Base-by-base conservation (phyloP, 352 stramenopile genomes). In the Globisporangium ultimum region DNA sequence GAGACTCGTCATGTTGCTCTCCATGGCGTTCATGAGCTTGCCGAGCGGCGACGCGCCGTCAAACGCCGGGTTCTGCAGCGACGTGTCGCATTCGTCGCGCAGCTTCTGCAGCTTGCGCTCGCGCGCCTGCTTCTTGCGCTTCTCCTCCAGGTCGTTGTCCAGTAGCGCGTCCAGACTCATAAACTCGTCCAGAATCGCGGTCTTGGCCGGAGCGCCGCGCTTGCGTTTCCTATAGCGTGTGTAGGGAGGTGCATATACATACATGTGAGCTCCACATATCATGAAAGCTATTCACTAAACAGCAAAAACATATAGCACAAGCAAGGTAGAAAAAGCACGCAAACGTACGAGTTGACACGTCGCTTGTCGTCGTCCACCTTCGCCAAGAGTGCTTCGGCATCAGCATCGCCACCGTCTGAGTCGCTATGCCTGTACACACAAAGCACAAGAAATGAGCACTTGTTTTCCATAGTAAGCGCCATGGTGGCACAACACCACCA, bases 131-230 rank as follows among this genome's bases (percentile, higher is more conserved):
- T 86, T 84, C 61, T 84, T 85, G 55, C 76, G 71, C 60, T 83
- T 74, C 56, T 86, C 74, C 22, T 73, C 71, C 32, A 70, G 40
- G 54, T 91, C 82, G 60, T 86, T 78, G 46, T 65, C 71, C 47
- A 93, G 61, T 40, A 93, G 74, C 49, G 84, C 84, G 64, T 93
- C 84, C 15, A 93, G 69, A 63, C 80, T 90, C 63, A 74, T 60
- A 48, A 92, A 92, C 69, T 91, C 75, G 54, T 69, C 64, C 42
- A 86, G 57, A 47, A 89, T 88, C 34, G 48, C 66, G 38, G 52
- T 56, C 20, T 22, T 60, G 21, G 60, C 67, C 22, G 60, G 41
- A 46, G 69, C 66, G n/a, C 64, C 69, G 2, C 43, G 62, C 48
- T 45, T 69, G 58, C 64, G 53, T 34, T 78, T 76, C 17, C 76